Evolutionary conservation across 768 basidiomycete species (phyloP).

Genomic region (Leucocoprinus birnbaumii): DNA sequence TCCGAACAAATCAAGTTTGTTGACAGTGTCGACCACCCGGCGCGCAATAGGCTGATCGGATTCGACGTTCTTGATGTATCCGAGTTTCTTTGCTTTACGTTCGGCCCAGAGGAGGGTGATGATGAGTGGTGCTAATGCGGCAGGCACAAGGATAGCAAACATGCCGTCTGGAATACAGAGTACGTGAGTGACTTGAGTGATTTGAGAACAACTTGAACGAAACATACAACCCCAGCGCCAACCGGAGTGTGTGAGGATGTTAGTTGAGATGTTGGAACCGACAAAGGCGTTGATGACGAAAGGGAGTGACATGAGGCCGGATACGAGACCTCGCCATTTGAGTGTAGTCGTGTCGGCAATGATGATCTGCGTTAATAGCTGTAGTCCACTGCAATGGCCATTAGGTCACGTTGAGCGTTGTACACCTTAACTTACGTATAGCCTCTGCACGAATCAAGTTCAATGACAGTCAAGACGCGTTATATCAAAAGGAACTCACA

Average conservation of each 20-base stretch:
- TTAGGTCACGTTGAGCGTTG: neutral
- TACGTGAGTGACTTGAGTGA: neutral
- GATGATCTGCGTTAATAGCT: slow-evolving; percentile 61
- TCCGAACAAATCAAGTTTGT: slow-evolving; percentile 46
- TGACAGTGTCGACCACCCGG: slow-evolving; percentile 21
- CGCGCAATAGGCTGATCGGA: slow-evolving; percentile 13
- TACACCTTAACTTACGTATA: slow-evolving; percentile 44
- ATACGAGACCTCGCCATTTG: slow-evolving; percentile 52
- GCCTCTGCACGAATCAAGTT: slow-evolving; percentile 35
- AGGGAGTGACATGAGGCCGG: slow-evolving; percentile 27
- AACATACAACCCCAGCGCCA: slow-evolving; percentile 73
- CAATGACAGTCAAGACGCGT: slow-evolving; percentile 18
- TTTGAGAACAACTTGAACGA: neutral
- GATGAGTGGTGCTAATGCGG: slow-evolving; percentile 48
- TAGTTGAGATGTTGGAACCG: slow-evolving; percentile 58
- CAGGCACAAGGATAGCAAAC: slow-evolving; percentile 56
- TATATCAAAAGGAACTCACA: slow-evolving; percentile 31
- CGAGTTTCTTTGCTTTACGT: slow-evolving; percentile 38
- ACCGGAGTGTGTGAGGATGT: slow-evolving; percentile 35
- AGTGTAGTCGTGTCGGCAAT: slow-evolving; percentile 62
- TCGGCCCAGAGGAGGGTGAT: slow-evolving; percentile 55
- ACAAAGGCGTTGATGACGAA: slow-evolving; percentile 60
- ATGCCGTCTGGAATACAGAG: slow-evolving; percentile 40
- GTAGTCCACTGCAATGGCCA: slow-evolving; percentile 42
- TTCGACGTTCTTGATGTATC: slow-evolving; percentile 18